A percentile compares a stretch with the other conserved stretches of the same genome.
Conservation (phyloP, 2,329 filamentous ascomycete species). For the Erysiphe pulchra region DNA sequence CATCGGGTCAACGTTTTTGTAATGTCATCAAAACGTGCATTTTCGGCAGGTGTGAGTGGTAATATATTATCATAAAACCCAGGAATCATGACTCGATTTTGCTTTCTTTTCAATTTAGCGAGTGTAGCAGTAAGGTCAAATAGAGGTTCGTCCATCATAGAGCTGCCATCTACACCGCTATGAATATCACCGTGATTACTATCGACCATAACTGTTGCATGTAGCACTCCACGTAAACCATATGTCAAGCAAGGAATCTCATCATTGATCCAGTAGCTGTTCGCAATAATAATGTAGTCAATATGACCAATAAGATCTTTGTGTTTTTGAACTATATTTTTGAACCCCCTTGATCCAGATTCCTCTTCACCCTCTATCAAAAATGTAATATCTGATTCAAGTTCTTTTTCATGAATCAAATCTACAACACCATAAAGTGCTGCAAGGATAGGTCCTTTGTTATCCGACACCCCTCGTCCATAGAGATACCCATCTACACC, state of each 20-base stretch:
- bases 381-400: constrained; percentile 77
- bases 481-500: constrained; percentile 85
- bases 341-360: constrained; percentile 74
- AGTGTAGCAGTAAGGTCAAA: constrained; percentile 75
- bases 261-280: constrained; percentile 97
- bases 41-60: constrained; percentile 47
- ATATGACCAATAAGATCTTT: constrained; percentile 71
- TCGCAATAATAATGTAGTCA: constrained; percentile 84
- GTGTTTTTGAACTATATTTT: constrained; percentile 52
- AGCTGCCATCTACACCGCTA: constrained; percentile 87
- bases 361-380: constrained; percentile 95
- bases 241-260: constrained; percentile 90
- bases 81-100: constrained; percentile 63
- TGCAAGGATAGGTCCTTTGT: constrained; percentile 88
- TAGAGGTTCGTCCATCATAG: constrained; percentile 68
- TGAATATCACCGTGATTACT: constrained; percentile 74
- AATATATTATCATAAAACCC: constrained; percentile 73
- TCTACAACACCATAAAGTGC: constrained; percentile 86
- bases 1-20: constrained; percentile 47
- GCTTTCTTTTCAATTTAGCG: constrained; percentile 53
- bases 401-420: constrained; percentile 53
- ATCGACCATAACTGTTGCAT: constrained; percentile 72
- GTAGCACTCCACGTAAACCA: constrained; percentile 74
- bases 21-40: constrained; percentile 63
- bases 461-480: constrained; percentile 87